Evolutionary conservation across 352 stramenopile species (phyloP).

Genomic region (Globisporangium takayamanum): DNA sequence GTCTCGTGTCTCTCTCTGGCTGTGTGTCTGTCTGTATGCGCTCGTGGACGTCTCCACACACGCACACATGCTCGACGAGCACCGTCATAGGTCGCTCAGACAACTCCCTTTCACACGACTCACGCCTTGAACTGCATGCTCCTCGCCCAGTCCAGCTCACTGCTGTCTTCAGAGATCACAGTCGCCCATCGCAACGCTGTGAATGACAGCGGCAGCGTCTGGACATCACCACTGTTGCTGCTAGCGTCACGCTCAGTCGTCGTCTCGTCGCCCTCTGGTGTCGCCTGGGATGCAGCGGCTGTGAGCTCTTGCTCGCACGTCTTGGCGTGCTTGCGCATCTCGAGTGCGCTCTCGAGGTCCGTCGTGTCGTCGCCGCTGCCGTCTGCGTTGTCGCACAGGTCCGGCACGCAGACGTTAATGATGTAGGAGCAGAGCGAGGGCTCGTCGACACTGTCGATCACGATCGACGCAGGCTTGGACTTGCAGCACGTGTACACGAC

Average conservation of each 20-base stretch:
- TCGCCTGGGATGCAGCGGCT: not conserved
- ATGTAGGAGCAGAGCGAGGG: constrained; percentile 74
- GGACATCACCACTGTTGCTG: not conserved
- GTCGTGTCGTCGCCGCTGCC: constrained; percentile 13
- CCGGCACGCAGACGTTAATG: constrained; percentile 75
- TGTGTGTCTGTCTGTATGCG: not conserved
- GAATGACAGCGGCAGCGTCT: constrained; percentile 39
- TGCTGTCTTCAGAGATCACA: constrained; percentile 79
- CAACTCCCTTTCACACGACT: not conserved
- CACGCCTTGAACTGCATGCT: constrained; percentile 61
- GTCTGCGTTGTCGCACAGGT: constrained; percentile 44
- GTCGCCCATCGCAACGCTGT: constrained; percentile 68
- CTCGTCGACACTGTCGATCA: constrained; percentile 77
- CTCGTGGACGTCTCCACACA: not conserved
- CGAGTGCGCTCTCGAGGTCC: constrained; percentile 9
- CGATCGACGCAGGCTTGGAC: constrained; percentile 33
- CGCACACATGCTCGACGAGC: not conserved
- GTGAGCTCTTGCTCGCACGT: constrained; percentile 55
- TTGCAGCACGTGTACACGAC: constrained; percentile 80
- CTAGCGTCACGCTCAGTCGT: constrained; percentile 14
- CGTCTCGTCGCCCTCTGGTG: not conserved
- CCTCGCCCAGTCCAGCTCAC: constrained; percentile 74
- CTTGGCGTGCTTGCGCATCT: constrained; percentile 31
- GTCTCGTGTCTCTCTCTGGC: not conserved
- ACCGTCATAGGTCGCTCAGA: not conserved